phyloP scores from a whole-genome alignment of 1,284 basidiomycete species.

The Violaceomyces palustris region DNA sequence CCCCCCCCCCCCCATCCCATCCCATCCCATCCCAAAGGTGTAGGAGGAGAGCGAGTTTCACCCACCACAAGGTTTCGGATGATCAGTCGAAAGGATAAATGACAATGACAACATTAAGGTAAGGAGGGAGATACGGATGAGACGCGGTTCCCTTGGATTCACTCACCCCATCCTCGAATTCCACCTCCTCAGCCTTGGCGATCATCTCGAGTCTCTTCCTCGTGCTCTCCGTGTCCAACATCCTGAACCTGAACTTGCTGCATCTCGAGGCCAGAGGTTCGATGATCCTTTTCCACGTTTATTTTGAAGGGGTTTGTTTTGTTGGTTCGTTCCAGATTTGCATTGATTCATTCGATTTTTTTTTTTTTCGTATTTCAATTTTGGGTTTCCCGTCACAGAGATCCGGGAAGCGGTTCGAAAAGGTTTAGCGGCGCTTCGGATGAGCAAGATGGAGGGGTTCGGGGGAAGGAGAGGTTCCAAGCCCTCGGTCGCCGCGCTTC shows the following conservation, averaged over 20 bases:
- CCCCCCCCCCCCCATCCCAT: too few relatives aligned
- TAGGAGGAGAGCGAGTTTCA: conserved; percentile 20
- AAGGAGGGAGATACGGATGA: not conserved
- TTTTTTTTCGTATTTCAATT: too few relatives aligned
- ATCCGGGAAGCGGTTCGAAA: not conserved
- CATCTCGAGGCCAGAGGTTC: conserved; percentile 98
- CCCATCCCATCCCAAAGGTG: too few relatives aligned
- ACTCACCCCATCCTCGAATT: conserved; percentile 39
- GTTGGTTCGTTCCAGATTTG: not conserved
- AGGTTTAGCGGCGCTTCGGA: not conserved
- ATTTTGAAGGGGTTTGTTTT: not conserved
- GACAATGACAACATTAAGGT: not conserved
- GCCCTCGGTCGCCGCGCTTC: too few relatives aligned
- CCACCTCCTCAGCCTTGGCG: conserved; percentile 60
- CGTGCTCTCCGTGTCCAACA: conserved; percentile 74
- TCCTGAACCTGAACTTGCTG: conserved; percentile 97
- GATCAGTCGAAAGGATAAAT: not conserved
- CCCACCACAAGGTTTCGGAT: not conserved
- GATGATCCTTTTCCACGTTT: conserved; percentile 97
- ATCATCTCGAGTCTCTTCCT: conserved; percentile 74
- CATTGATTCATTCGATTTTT: too few relatives aligned
- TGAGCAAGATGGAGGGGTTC: not conserved
- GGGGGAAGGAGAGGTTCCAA: not conserved
- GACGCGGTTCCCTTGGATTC: not conserved
- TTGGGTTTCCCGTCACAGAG: not conserved